Percentiles rank a stretch among this genome's conserved stretches.
phyloP scores from a whole-genome alignment of 345 rosid species.

The Eucalyptus leucophloia region DNA sequence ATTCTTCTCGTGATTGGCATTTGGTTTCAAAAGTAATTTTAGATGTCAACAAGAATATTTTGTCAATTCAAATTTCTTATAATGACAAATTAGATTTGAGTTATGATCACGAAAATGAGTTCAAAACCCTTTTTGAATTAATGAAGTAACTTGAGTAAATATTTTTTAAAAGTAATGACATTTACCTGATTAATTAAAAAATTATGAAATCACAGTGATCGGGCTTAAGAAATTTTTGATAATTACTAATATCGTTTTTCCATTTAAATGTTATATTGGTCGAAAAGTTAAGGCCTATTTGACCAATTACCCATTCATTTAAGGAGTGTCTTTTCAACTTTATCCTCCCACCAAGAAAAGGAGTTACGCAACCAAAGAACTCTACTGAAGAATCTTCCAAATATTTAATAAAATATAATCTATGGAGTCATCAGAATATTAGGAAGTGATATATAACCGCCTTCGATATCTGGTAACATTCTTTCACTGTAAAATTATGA shows the following conservation, averaged over 20 bases:
- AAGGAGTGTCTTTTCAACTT: neutral
- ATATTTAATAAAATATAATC: neutral
- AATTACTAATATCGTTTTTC: neutral
- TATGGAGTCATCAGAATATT: no score
- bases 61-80: neutral
- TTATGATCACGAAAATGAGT: neutral
- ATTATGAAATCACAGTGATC: fast-evolving
- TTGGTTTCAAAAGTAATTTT: no score
- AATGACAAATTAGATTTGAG: neutral
- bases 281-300: neutral
- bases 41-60: neutral
- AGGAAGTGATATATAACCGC: no score
- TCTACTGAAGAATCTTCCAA: neutral
- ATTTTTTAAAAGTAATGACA: no score
- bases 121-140: neutral
- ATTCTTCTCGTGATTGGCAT: no score
- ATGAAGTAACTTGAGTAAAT: neutral
- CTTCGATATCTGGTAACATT: neutral
- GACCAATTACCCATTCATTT: neutral
- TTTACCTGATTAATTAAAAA: neutral
- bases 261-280: neutral
- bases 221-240: neutral
- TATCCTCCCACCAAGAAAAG: neutral
- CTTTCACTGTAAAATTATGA: neutral
- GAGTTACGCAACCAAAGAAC: neutral